Base-by-base conservation (phyloP, 2,329 filamentous ascomycete species). In the Calonectria fujianensis region DNA sequence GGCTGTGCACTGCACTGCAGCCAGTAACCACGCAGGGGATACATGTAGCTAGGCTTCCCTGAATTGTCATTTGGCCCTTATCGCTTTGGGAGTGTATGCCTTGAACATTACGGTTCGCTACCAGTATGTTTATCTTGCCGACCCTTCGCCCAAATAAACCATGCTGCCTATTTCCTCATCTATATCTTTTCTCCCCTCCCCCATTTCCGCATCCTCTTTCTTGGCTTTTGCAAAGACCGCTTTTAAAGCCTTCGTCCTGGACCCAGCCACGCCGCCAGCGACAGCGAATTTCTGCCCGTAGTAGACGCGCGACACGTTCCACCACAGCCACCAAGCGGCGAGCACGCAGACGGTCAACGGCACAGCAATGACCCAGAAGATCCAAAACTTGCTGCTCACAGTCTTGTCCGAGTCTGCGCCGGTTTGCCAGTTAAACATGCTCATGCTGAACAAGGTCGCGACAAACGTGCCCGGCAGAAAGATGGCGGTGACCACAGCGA, bases 401-500 rank as follows among this genome's bases (percentile, higher is more conserved):
- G 41, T 48, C 41, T 11, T 48, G 7, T 48, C 41, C 20, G 41
- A n/a, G 20, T 48, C 41, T 3, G 9, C 41, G 18, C 41, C 41
- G 20, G 41, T 48, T n/a, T 48, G 41, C 41, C 41, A 48, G 20
- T 48, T 48, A 3, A 48, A 48, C 41, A 48, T 48, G 41, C 41
- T 48, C 41, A 48, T 48, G 20, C 41, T 48, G 10, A 48, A 48
- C 41, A 48, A 48, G 18, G 41, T 48, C 4, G 41, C 41, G 0
- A 48, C 41, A 48, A 48, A 48, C 41, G 41, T 48, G 41, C 41
- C 41, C 41, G 41, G 41, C 20, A 48, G n/a, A n/a, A 48, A 48
- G 18, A 48, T 9, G 41, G 41, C 41, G 1, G 41, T 48, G 7
- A 48, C 41, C 2, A 48, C 20, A n/a, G 41, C 41, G 9, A 48